phyloP scores from a whole-genome alignment of 805 yeast species.

The Vanderwaltozyma yarrowii region DNA sequence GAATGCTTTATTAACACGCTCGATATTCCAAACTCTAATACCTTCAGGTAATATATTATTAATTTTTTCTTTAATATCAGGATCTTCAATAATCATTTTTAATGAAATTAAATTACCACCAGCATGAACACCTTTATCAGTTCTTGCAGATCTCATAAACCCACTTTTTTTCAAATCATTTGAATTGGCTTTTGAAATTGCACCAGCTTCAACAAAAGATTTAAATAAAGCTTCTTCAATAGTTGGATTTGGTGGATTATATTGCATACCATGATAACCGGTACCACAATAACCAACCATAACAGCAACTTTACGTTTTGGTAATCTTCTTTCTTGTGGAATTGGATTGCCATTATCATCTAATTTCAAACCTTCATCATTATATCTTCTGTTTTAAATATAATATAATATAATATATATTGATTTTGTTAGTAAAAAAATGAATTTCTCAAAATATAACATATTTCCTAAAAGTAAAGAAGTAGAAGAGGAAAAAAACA shows the following conservation, averaged over 20 bases:
- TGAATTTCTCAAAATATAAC: no score
- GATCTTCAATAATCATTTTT: slow-evolving; percentile 72
- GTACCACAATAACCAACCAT: slow-evolving; percentile 92
- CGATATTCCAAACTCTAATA: slow-evolving; percentile 87
- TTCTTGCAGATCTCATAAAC: slow-evolving; percentile 77
- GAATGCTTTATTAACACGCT: slow-evolving; percentile 79
- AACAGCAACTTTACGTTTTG: slow-evolving; percentile 87
- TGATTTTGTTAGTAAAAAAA: neutral
- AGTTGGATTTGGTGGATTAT: slow-evolving; percentile 77
- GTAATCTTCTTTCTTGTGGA: slow-evolving; percentile 50
- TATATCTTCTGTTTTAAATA: neutral
- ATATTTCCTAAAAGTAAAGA: no score
- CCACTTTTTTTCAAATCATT: slow-evolving; percentile 81
- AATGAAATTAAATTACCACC: slow-evolving; percentile 86
- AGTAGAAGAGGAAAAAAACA: slow-evolving; percentile 5
- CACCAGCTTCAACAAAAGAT: slow-evolving; percentile 80
- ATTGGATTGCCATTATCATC: slow-evolving; percentile 58
- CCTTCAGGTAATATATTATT: slow-evolving; percentile 72
- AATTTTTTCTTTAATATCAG: slow-evolving; percentile 60
- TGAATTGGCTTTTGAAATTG: slow-evolving; percentile 76
- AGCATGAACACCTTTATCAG: slow-evolving; percentile 97
- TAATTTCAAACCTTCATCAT: slow-evolving; percentile 13
- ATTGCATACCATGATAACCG: slow-evolving; percentile 94
- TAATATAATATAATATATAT: neutral
- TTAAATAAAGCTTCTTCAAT: slow-evolving; percentile 82